Base-by-base conservation (phyloP, 2,329 filamentous ascomycete species). In the Fusarium xylarioides region DNA sequence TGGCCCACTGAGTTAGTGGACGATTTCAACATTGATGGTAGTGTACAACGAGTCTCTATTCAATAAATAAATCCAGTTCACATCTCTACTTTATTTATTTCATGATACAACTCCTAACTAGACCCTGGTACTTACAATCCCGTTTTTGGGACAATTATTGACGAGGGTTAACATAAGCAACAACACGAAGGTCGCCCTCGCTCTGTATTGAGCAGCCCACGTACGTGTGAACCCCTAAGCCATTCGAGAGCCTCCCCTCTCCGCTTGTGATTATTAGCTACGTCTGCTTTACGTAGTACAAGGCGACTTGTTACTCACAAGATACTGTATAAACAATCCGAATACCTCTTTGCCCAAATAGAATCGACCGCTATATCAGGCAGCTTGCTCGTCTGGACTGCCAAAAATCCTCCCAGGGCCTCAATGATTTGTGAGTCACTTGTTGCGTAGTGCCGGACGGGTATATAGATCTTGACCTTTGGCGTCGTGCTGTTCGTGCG, bases 401-500 rank as follows among this genome's bases (percentile, higher is more conserved):
- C 2, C 15, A 68, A 3, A 11, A 63, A 68, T 4, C 11, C 11
- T 4, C 5, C 15, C 21, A 68, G 3, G 4, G 53, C 63, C 7
- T 34, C n/a, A 2, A 71, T 28, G 14, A 67, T 21, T 9, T 69
- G 64, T 3, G 37, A 18, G n/a, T 75, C 69, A 10, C 10, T 70
- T 2, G 62, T 16, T 1, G 74, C 75, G 44, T 82, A 83, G 60
- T 83, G 81, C 2, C 80, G 74, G 0, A 81, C 81, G 3, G 81
- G 81, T 26, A 83, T 68, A 52, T 83, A 82, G 4, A 79, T 68
- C 66, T 82, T 82, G 2, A 76, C 66, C 16, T 70, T 74, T 1
- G 81, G 81, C 1, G 28, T 19, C 11, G 35, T 21, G 14, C 43
- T 66, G 14, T 64, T 57, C 12, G 68, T 53, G 23, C 54, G 63